Percentiles rank a stretch among this genome's conserved stretches.
These are phyloP conservation scores for Blastocystis sp. DNA, from an alignment of 352 stramenopile genomes.

Conservation along the genomic window DNA sequence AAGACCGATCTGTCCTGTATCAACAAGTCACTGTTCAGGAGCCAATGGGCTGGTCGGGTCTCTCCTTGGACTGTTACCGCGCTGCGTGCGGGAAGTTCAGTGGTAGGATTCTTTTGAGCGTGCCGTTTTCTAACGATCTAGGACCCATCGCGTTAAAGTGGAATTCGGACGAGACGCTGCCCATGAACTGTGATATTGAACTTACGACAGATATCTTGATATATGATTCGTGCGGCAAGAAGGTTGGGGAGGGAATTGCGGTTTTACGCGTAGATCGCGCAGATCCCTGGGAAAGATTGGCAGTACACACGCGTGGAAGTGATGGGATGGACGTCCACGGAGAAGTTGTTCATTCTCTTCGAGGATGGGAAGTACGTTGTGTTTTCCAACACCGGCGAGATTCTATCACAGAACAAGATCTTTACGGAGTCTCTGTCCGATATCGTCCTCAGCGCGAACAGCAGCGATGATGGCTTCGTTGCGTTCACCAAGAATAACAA, in stretches of 20 bases:
- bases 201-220: conserved; percentile 64
- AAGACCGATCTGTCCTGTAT: conserved; percentile 63
- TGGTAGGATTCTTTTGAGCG: neutral
- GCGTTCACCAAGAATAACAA: conserved; percentile 62
- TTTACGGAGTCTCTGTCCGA: conserved; percentile 36
- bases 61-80: conserved; percentile 54
- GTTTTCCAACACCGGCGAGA: conserved; percentile 38
- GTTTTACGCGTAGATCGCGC: conserved; percentile 39
- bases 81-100: conserved; percentile 60
- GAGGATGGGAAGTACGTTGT: conserved; percentile 62
- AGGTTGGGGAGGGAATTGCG: neutral
- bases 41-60: conserved; percentile 66
- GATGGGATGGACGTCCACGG: conserved; percentile 54
- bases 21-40: conserved; percentile 66
- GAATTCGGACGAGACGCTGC: conserved; percentile 61
- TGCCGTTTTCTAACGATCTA: neutral
- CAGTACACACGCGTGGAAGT: conserved; percentile 48
- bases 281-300: conserved; percentile 64
- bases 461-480: conserved; percentile 57
- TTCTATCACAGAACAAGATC: conserved; percentile 30
- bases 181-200: conserved; percentile 49
- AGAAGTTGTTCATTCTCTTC: conserved; percentile 67
- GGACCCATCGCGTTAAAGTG: conserved; percentile 59
- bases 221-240: conserved; percentile 66
- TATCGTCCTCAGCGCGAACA: conserved; percentile 26